Conservation (phyloP, 108 stramenopile genomes). For the Nitzschia sp. region DNA sequence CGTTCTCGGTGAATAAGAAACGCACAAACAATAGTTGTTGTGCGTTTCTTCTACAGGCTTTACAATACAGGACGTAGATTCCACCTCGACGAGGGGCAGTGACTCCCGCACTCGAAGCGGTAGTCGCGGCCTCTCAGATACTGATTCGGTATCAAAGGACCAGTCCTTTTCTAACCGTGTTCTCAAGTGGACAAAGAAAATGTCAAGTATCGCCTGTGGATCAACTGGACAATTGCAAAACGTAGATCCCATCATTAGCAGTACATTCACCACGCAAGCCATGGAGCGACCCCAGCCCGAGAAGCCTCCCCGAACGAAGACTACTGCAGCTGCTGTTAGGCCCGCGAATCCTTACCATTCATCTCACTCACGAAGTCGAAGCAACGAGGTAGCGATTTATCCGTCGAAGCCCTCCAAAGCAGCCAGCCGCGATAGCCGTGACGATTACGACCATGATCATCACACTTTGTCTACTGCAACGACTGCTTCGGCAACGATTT, state of each 20-base stretch:
- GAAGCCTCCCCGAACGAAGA: constrained; percentile 30
- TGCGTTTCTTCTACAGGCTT: constrained; percentile 36
- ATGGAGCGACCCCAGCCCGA: constrained; percentile 34
- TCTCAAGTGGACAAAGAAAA: constrained; percentile 55
- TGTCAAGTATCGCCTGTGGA: constrained; percentile 49
- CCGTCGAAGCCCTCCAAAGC: constrained; percentile 27
- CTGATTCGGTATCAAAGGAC: background rate
- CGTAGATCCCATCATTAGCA: constrained; percentile 17
- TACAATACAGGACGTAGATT: constrained; percentile 40
- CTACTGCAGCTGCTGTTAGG: constrained; percentile 4
- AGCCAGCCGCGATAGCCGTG: constrained; percentile 29
- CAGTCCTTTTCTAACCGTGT: constrained; percentile 38
- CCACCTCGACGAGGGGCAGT: constrained; percentile 39
- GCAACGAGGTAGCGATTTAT: constrained; percentile 23
- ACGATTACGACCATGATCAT: constrained; percentile 51
- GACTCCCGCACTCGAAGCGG: constrained; percentile 33
- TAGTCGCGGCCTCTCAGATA: constrained; percentile 42
- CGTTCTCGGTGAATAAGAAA: constrained; percentile 30
- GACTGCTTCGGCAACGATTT: constrained; percentile 60
- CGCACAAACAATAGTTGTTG: constrained; percentile 20
- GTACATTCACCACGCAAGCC: constrained; percentile 1
- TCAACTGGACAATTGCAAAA: constrained; percentile 25
- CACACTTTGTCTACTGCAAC: constrained; percentile 61
- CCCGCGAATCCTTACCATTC: background rate
- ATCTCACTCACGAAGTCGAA: constrained; percentile 4